phyloP scores from a whole-genome alignment of 192 early-diverging fungal species.

The Pecoramyces ruminantium region DNA sequence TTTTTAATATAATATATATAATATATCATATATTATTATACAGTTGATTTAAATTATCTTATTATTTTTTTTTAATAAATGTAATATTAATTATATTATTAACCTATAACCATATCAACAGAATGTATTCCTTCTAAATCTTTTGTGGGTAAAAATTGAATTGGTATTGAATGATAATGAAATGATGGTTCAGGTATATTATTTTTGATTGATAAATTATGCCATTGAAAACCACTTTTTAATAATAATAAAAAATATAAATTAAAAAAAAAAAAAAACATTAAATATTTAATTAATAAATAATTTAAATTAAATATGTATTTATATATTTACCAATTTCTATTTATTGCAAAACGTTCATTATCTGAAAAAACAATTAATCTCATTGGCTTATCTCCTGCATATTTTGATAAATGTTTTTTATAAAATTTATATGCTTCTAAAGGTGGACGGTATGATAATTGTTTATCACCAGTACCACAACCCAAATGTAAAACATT shows the following conservation, averaged over 20 bases:
- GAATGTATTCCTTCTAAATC: background rate
- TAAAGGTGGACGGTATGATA: background rate
- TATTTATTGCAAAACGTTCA: conserved; percentile 6
- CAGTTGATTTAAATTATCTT: no score
- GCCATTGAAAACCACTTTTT: background rate
- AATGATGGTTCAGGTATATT: background rate
- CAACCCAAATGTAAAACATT: background rate
- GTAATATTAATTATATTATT: no score
- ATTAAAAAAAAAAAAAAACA: conserved; percentile 1
- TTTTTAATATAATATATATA: no score
- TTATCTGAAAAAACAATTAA: background rate
- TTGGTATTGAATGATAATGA: background rate
- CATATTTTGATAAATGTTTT: background rate
- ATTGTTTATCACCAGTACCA: background rate
- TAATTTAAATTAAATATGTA: no score
- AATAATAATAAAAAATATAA: background rate
- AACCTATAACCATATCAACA: background rate
- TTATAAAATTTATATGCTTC: background rate
- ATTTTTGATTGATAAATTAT: background rate
- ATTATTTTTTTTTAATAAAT: no score
- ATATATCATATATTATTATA: no score
- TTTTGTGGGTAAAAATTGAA: background rate
- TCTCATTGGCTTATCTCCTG: background rate
- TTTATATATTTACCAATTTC: conserved; percentile 50
- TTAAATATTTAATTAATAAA: no score